Evolutionary conservation across 73 alveolate genomes (phyloP).

Genomic region (Stentor coeruleus): DNA sequence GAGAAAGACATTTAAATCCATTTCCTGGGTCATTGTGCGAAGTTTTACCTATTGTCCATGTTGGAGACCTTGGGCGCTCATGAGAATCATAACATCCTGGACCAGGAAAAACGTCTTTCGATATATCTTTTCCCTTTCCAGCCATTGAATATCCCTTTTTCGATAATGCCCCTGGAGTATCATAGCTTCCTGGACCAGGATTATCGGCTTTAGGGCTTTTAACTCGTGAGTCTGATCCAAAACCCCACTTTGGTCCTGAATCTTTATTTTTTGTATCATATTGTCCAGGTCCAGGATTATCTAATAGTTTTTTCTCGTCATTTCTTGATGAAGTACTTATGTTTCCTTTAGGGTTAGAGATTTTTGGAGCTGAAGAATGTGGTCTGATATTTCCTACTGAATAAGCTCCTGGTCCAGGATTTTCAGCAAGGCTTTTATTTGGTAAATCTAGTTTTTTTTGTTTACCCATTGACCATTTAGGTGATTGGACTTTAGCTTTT

Average conservation of each 20-base stretch:
- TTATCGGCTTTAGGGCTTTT: not conserved
- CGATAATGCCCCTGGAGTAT: not conserved
- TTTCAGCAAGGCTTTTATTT: too few species aligned
- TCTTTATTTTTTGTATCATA: too few species aligned
- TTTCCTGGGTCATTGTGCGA: not conserved
- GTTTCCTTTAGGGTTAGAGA: not conserved
- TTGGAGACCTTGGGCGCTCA: not conserved
- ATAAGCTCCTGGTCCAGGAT: not conserved
- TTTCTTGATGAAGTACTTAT: too few species aligned
- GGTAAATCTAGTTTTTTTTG: too few species aligned
- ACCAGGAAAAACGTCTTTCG: not conserved
- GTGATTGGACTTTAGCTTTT: not conserved
- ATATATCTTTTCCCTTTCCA: not conserved
- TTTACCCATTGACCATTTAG: not conserved
- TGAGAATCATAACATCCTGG: not conserved
- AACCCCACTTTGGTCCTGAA: not conserved
- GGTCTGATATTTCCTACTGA: too few species aligned
- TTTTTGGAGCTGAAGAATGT: not conserved
- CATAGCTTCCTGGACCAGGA: slow-evolving; percentile 1
- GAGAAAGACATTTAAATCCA: not conserved
- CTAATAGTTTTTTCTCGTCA: not conserved
- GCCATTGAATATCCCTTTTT: not conserved
- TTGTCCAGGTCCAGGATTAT: not conserved
- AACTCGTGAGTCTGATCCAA: not conserved
- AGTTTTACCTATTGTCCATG: not conserved